Conservation (phyloP, 1,284 basidiomycete genomes). For the Ustilago tritici region DNA sequence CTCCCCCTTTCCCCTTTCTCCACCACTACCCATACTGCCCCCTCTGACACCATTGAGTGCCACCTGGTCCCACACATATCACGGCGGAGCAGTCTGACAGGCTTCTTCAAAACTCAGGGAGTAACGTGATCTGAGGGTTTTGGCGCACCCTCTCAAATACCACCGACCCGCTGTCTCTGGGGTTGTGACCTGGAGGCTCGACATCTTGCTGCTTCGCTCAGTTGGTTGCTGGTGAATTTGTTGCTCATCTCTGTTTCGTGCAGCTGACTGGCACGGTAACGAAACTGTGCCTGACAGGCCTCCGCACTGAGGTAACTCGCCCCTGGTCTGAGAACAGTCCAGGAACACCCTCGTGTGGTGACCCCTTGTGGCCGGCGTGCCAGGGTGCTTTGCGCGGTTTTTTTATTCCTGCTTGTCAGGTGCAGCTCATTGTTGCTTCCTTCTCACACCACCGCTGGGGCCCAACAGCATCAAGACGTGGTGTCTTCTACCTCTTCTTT, state of each 20-base stretch:
- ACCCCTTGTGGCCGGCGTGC: background rate
- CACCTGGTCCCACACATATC: background rate
- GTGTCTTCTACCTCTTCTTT: no score
- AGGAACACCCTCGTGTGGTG: background rate
- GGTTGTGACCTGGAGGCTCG: background rate
- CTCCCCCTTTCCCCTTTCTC: background rate
- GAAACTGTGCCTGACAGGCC: background rate
- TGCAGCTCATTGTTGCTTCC: no score
- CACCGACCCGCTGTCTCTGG: slow-evolving; percentile 6
- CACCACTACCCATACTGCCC: background rate
- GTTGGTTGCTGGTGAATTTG: background rate
- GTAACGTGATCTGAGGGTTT: background rate
- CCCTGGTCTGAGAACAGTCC: background rate
- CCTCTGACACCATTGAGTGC: background rate
- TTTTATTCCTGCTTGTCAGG: background rate
- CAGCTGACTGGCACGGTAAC: slow-evolving; percentile 1
- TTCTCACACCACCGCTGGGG: background rate
- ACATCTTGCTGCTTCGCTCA: background rate
- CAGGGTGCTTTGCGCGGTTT: slow-evolving; percentile 1
- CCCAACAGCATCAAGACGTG: background rate
- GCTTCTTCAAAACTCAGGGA: background rate
- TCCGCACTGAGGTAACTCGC: background rate
- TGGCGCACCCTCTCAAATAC: background rate
- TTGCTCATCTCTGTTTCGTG: background rate
- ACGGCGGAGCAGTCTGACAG: slow-evolving; percentile 1